Percentiles rank a stretch among this genome's conserved stretches.
phyloP scores from a whole-genome alignment of 1,284 basidiomycete species.

The Calocybe gambosa region DNA sequence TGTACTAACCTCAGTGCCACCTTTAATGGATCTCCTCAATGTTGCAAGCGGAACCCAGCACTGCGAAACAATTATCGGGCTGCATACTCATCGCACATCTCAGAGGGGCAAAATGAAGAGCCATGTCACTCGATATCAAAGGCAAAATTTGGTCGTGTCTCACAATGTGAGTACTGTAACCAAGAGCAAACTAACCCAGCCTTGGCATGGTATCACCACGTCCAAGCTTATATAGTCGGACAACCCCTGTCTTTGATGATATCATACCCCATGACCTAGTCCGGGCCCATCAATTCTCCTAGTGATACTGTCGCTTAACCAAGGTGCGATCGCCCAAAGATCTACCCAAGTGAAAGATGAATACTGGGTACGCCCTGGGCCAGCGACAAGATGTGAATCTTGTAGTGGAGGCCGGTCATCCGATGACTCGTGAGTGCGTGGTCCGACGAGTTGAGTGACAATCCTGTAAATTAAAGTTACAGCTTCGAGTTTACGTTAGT shows the following conservation, averaged over 20 bases:
- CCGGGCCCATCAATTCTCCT: constrained; percentile 63
- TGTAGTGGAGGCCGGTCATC: constrained; percentile 32
- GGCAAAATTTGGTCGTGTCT: no score
- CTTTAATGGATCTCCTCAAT: no score
- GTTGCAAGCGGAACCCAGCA: no score
- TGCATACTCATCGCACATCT: no score
- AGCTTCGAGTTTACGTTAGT: neutral
- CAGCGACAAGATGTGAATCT: constrained; percentile 45
- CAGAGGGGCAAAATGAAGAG: no score
- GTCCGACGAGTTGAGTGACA: constrained; percentile 53
- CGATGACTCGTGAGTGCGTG: constrained; percentile 33
- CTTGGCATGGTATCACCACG: no score
- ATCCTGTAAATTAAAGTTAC: constrained; percentile 36
- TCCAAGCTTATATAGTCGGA: no score
- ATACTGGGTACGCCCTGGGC: constrained; percentile 49
- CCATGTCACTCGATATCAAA: no score
- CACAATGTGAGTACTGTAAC: no score
- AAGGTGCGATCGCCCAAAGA: constrained; percentile 65
- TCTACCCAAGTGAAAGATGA: constrained; percentile 66
- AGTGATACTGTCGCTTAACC: constrained; percentile 61
- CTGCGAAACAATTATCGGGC: no score
- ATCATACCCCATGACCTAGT: constrained; percentile 41
- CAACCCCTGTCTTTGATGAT: neutral
- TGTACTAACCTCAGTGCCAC: no score
- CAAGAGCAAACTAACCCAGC: no score